Conservation (phyloP, 192 early-diverging fungal genomes). For the Coemansia reversa region DNA sequence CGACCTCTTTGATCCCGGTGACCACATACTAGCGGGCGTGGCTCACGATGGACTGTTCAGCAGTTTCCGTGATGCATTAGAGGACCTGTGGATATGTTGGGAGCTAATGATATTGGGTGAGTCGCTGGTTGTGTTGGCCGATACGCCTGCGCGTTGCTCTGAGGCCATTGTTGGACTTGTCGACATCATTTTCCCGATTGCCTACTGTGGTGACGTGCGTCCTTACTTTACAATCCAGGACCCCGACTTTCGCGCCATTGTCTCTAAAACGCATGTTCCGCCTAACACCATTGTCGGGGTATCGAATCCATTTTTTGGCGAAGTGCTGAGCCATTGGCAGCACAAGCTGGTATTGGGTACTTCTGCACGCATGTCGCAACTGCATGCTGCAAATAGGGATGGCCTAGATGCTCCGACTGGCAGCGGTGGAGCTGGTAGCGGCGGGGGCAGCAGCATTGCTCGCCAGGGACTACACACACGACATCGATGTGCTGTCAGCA, state of each 20-base stretch:
- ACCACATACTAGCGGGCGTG: constrained; percentile 70
- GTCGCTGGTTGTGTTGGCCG: constrained; percentile 83
- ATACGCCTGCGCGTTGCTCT: constrained; percentile 84
- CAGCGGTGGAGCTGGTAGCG: constrained; percentile 7
- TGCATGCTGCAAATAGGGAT: constrained; percentile 34
- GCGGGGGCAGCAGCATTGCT: constrained; percentile 1
- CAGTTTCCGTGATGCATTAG: constrained; percentile 76
- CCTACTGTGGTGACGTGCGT: constrained; percentile 94
- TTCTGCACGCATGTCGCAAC: constrained; percentile 48
- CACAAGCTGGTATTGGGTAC: constrained; percentile 70
- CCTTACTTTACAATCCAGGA: constrained; percentile 98
- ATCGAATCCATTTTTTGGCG: constrained; percentile 92
- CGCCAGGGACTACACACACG: constrained; percentile 43
- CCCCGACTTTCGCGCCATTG: constrained; percentile 74
- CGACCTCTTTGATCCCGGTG: constrained; percentile 62
- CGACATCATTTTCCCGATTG: constrained; percentile 92
- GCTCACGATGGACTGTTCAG: constrained; percentile 69
- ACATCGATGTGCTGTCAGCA: constrained; percentile 76
- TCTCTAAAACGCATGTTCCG: constrained; percentile 62
- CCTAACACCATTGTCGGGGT: constrained; percentile 86
- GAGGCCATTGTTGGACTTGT: constrained; percentile 79
- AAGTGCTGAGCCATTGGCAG: constrained; percentile 91
- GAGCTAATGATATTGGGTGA: constrained; percentile 92
- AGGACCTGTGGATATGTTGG: constrained; percentile 88
- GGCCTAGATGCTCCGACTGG: constrained; percentile 7